phyloP scores from a whole-genome alignment of 805 yeast species.

The Priceomyces carsonii region DNA sequence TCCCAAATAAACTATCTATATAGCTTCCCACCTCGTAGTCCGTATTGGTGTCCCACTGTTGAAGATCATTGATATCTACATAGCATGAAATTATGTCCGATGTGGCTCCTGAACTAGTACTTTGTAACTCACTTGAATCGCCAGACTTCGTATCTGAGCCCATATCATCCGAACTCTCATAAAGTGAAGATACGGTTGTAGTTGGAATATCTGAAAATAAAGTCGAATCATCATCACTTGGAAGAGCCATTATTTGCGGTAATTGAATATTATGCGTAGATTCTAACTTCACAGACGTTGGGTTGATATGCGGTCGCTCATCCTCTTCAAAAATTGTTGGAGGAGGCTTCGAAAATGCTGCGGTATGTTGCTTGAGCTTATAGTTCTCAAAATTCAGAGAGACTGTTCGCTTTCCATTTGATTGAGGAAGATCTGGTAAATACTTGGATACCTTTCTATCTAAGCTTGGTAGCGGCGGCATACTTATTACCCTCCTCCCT shows the following conservation, averaged over 20 bases:
- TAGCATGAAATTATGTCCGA: slow-evolving; percentile 1
- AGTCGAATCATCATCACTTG: too few species aligned
- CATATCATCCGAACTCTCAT: too few species aligned
- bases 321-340: slow-evolving; percentile 1
- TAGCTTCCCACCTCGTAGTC: slow-evolving; percentile 8
- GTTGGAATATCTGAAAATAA: too few species aligned
- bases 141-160: too few species aligned
- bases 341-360: too few species aligned
- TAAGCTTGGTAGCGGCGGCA: slow-evolving; percentile 14
- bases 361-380: background rate
- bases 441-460: background rate
- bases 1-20: slow-evolving; percentile 12
- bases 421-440: slow-evolving; percentile 6
- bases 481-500: slow-evolving; percentile 19
- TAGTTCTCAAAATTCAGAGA: slow-evolving; percentile 3
- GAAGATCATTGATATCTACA: slow-evolving; percentile 3
- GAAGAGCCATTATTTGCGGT: too few species aligned
- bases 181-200: too few species aligned
- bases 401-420: slow-evolving; percentile 4
- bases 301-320: background rate
- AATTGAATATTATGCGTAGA: too few species aligned
- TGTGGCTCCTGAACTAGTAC: background rate
- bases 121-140: background rate
- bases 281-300: too few species aligned
- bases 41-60: slow-evolving; percentile 1